phyloP scores from a whole-genome alignment of 495 filamentous ascomycete genomes.

The Lasiosphaeria hispida region DNA sequence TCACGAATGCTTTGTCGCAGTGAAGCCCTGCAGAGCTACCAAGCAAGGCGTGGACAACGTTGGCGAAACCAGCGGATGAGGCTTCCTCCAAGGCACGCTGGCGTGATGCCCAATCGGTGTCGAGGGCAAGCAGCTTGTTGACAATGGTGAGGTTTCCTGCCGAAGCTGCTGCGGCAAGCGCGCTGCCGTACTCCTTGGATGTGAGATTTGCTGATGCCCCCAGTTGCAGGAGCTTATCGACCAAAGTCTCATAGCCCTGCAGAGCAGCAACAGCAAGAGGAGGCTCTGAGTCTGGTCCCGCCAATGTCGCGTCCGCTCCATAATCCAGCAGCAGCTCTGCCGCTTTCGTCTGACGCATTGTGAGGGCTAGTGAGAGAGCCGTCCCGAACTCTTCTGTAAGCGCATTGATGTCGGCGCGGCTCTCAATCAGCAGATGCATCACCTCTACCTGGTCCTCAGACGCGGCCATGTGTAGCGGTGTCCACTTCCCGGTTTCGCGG shows the following conservation, averaged over 20 bases:
- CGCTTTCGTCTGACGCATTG: not conserved
- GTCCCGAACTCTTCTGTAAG: slow-evolving; percentile 9
- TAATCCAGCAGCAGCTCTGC: slow-evolving; percentile 4
- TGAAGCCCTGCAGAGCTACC: slow-evolving; percentile 2
- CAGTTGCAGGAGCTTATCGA: slow-evolving; percentile 2
- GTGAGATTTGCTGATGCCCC: not conserved
- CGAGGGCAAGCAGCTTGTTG: slow-evolving; percentile 3
- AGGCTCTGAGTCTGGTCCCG: slow-evolving; percentile 3
- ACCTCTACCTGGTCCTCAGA: slow-evolving; percentile 9
- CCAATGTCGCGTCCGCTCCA: not conserved
- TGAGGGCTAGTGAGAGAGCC: slow-evolving; percentile 7
- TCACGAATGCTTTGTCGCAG: slow-evolving; percentile 7
- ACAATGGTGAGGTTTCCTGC: slow-evolving; percentile 12
- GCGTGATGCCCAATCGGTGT: slow-evolving; percentile 3
- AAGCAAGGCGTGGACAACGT: slow-evolving; percentile 8
- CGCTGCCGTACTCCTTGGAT: slow-evolving; percentile 6
- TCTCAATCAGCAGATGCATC: not conserved
- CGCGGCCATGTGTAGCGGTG: slow-evolving; percentile 17
- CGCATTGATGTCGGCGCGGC: slow-evolving; percentile 11
- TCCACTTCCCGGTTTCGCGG: slow-evolving; percentile 1
- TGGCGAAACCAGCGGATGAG: slow-evolving; percentile 2
- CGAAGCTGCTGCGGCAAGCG: slow-evolving; percentile 11
- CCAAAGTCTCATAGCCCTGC: slow-evolving; percentile 8
- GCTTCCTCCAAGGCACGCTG: slow-evolving; percentile 11
- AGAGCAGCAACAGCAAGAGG: slow-evolving; percentile 9